Conservation (phyloP, 768 basidiomycete species). For the Collybiopsis luxurians region DNA sequence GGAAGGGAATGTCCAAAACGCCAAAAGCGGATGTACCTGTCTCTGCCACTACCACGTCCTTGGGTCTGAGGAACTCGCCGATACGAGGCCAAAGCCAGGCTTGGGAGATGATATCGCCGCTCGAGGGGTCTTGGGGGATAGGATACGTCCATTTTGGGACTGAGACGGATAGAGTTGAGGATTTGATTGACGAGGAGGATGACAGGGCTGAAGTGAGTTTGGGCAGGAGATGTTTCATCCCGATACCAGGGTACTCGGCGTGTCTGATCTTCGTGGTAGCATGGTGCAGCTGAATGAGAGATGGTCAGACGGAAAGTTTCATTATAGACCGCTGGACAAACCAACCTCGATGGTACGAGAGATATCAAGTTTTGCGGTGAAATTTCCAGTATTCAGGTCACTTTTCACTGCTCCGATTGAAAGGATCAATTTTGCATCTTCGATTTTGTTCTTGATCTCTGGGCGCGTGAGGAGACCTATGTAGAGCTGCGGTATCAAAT, state of each 20-base stretch:
- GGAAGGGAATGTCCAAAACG: constrained; percentile 75
- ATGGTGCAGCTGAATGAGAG: constrained; percentile 63
- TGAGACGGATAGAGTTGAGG: background rate
- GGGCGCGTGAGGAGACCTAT: constrained; percentile 69
- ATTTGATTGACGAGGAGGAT: background rate
- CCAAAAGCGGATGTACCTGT: constrained; percentile 85
- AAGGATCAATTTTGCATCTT: constrained; percentile 70
- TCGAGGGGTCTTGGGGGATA: constrained; percentile 21
- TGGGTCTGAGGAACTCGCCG: constrained; percentile 63
- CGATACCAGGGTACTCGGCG: constrained; percentile 60
- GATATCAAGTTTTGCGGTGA: constrained; percentile 67
- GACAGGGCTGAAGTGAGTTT: constrained; percentile 47
- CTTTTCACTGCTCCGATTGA: constrained; percentile 68
- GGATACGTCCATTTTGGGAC: constrained; percentile 5
- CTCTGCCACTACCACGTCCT: constrained; percentile 83
- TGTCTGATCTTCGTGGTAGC: constrained; percentile 64
- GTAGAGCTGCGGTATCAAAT: constrained; percentile 53
- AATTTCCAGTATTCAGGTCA: constrained; percentile 90
- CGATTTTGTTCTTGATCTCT: constrained; percentile 65
- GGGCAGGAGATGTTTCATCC: constrained; percentile 76
- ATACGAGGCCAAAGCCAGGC: constrained; percentile 84
- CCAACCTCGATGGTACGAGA: constrained; percentile 61
- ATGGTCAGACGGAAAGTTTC: background rate
- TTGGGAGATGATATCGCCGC: constrained; percentile 39
- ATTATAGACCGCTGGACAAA: background rate